Evolutionary conservation across 306 rosid genomes (phyloP).

Genomic region (Lablab purpureus): DNA sequence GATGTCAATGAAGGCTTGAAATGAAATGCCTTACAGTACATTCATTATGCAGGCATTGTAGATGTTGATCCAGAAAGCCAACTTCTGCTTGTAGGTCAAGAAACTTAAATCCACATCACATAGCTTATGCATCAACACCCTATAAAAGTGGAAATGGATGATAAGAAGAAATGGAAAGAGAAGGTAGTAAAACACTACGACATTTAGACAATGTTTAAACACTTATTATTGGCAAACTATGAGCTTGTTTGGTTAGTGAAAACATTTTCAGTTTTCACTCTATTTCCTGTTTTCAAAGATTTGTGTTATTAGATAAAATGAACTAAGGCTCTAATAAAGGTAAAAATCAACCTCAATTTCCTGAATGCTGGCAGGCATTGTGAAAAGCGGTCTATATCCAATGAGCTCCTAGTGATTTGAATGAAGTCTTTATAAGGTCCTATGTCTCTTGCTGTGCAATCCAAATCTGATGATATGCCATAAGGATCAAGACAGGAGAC

Average conservation of each 20-base stretch:
- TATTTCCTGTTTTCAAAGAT: neutral
- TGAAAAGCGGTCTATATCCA: constrained; percentile 56
- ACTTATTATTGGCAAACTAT: neutral
- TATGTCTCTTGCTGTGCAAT: constrained; percentile 63
- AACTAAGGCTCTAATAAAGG: neutral
- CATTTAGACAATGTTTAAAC: constrained; percentile 2
- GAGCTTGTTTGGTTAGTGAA: neutral
- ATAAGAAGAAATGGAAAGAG: neutral
- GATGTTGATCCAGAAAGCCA: constrained; percentile 97
- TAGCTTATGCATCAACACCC: constrained; percentile 71
- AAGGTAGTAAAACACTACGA: neutral
- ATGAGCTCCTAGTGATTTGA: constrained; percentile 70
- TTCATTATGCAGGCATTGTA: constrained; percentile 97
- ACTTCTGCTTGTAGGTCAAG: constrained; percentile 85
- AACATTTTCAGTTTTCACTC: neutral
- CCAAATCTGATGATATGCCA: constrained; percentile 67
- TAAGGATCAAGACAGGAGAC: constrained; percentile 72
- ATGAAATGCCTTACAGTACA: constrained; percentile 85
- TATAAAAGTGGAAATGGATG: constrained; percentile 29
- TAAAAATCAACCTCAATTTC: constrained; percentile 66
- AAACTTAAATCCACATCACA: constrained; percentile 70
- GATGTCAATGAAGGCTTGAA: constrained; percentile 35
- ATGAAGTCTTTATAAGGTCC: constrained; percentile 84
- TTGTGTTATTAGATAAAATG: neutral
- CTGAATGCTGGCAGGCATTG: constrained; percentile 57